Conservation (phyloP, 2,329 filamentous ascomycete species). For the Claviceps monticola region DNA sequence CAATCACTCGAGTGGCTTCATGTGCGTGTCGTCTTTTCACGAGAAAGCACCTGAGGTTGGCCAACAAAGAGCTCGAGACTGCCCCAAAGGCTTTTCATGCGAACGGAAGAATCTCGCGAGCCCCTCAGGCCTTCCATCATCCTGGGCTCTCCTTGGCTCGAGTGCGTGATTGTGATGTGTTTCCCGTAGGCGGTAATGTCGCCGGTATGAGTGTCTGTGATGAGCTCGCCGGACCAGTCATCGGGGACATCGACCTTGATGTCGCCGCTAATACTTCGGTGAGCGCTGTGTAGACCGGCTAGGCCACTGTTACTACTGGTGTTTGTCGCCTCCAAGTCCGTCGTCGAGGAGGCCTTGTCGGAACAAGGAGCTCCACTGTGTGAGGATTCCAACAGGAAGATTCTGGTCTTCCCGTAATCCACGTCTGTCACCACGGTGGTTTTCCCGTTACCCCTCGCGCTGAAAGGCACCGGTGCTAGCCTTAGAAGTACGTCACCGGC, state of each 20-base stretch:
- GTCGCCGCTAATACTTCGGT: slow-evolving; percentile 31
- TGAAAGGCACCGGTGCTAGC: no score
- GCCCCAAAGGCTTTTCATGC: slow-evolving; percentile 19
- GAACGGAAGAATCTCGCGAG: slow-evolving; percentile 18
- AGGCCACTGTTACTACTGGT: slow-evolving; percentile 9
- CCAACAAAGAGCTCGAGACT: slow-evolving; percentile 10
- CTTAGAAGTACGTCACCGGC: no score
- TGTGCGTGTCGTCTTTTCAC: no score
- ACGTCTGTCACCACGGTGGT: no score
- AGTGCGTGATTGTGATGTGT: slow-evolving; percentile 24
- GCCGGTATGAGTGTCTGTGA: slow-evolving; percentile 24
- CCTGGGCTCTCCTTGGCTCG: slow-evolving; percentile 20
- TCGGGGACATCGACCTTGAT: slow-evolving; percentile 30
- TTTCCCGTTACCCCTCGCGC: no score
- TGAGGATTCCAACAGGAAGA: slow-evolving; percentile 8
- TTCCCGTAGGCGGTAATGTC: slow-evolving; percentile 25
- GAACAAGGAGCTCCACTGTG: no score
- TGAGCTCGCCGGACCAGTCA: slow-evolving; percentile 34
- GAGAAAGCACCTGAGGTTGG: slow-evolving; percentile 11
- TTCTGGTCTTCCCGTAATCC: no score
- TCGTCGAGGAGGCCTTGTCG: no score
- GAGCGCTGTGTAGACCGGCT: slow-evolving; percentile 24
- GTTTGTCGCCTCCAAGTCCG: no score
- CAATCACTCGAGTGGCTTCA: no score
- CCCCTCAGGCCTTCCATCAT: slow-evolving; percentile 28